A percentile compares a stretch with the other conserved stretches of the same genome.
phyloP scores from a whole-genome alignment of 1,139 yeast species.

The Suhomyces choctaworum region DNA sequence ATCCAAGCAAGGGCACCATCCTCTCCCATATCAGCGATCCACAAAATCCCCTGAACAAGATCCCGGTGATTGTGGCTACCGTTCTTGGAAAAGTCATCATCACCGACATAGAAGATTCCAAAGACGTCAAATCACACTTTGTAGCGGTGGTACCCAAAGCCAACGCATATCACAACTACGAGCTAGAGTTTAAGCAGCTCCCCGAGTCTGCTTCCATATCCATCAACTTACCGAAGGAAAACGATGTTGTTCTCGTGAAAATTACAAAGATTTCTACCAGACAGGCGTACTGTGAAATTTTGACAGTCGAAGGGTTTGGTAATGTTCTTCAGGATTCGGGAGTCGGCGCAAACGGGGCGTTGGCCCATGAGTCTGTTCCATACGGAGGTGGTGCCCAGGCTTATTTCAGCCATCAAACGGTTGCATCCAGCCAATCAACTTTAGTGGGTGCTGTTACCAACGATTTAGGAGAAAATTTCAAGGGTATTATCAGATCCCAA shows the following conservation, averaged over 20 bases:
- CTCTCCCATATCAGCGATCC: conserved; percentile 31
- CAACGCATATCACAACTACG: conserved; percentile 35
- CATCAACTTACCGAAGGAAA: conserved; percentile 75
- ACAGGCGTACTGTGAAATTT: conserved; percentile 81
- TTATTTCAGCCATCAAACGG: conserved; percentile 39
- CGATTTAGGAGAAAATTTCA: conserved; percentile 88
- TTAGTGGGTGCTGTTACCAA: conserved; percentile 43
- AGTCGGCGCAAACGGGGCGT: conserved; percentile 59
- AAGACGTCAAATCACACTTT: conserved; percentile 24
- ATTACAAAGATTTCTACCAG: conserved; percentile 65
- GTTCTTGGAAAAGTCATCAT: conserved; percentile 59
- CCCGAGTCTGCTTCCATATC: conserved; percentile 26
- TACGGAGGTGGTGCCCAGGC: conserved; percentile 58
- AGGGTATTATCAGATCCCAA: conserved; percentile 83
- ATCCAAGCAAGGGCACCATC: conserved; percentile 43
- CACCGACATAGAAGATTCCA: conserved; percentile 20
- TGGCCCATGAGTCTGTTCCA: conserved; percentile 36
- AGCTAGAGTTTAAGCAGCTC: conserved; percentile 22
- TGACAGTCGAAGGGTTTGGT: conserved; percentile 72
- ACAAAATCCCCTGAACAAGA: conserved; percentile 18
- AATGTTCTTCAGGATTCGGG: conserved; percentile 65
- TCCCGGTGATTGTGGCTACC: conserved; percentile 65
- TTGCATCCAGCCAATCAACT: conserved; percentile 46
- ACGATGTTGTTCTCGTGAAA: conserved; percentile 77
- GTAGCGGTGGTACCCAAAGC: conserved; percentile 35